Base-by-base conservation (phyloP, 768 basidiomycete species). In the Lactarius sanguifluus region DNA sequence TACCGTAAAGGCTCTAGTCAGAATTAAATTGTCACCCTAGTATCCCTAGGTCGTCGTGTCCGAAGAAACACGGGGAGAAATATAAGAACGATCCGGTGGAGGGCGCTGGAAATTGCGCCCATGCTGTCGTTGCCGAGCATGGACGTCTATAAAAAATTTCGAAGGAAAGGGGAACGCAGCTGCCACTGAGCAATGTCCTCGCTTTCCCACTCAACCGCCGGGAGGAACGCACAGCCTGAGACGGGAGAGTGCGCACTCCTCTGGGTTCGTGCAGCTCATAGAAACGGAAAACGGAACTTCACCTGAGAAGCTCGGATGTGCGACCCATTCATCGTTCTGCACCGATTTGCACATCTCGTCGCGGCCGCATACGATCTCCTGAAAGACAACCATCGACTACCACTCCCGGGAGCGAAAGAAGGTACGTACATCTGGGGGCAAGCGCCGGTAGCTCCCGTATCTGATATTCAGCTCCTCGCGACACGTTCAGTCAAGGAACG, bases 281-380 rank as follows among this genome's bases (percentile, higher is more conserved):
- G n/a, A n/a, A n/a, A n/a, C n/a, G n/a, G n/a, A n/a, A 97, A 1
- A 92, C 94, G 1, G 93, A 88, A 70, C 96, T 75, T 99, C 97
- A 70, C 89, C 92, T 4, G 91, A 89, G 87, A 94, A 96, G 2
- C 93, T 92, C 1, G 97, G 96, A 75, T 98, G n/a, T n/a, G n/a
- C 95, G 20, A 98, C 90, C 96, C 96, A 98, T 71, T 96, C 93
- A 74, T 99, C 97, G 74, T 99, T 99, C 60, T 98, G 80, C 5
- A 99, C 97, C 7, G 91, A 88, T 73, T 89, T 90, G 76, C 96
- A 98, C 90, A 98, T 96, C 25, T 94, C 92, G 73, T 98, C 97
- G 18, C 97, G 90, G 2, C 97, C 97, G 2, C 96, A 2, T 92
- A 73, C 97, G 62, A 86, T 86, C 77, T 96, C 96, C 94, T 97